These are phyloP conservation scores for barley (Hordeum vulgare) DNA, from an alignment of 176 grass and related monocot genomes.

Conservation along the genomic window MorexV3_pseudomolecules_assembly NC_058522.1:476021345-476021844, in stretches of 20 bases:
- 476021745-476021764: neutral
- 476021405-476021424: neutral
- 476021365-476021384: neutral
- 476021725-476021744: neutral
- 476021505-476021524: neutral
- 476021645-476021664: too few relatives aligned
- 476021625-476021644: neutral
- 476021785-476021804: too few relatives aligned
- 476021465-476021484: neutral
- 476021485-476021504: too few relatives aligned
- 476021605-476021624: neutral
- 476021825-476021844: too few relatives aligned
- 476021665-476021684: neutral
- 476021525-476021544: neutral
- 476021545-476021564: neutral
- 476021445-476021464: neutral
- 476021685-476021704: neutral
- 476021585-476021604: neutral
- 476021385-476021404: neutral
- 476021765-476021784: neutral
- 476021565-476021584: too few relatives aligned
- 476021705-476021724: neutral
- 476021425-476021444: neutral
- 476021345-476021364: neutral
- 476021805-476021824: too few relatives aligned